Percentiles rank a stretch among this genome's conserved stretches.
phyloP scores from a whole-genome alignment of 371 early-diverging fungal genomes.

The Smittium culicis region DNA sequence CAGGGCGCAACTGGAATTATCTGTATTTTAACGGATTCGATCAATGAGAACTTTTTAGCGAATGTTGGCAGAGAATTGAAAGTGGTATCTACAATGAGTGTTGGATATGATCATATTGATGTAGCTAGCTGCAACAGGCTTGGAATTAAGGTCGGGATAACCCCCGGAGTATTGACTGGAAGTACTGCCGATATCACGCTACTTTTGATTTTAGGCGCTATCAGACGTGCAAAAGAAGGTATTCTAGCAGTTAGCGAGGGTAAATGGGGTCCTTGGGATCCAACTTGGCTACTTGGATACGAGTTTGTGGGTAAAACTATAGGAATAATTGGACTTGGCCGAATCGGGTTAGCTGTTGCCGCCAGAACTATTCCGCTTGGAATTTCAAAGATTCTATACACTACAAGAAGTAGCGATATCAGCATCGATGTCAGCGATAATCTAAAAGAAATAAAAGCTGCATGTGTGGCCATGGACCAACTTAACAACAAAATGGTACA shows the following conservation, averaged over 20 bases:
- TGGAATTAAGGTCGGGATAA: neutral
- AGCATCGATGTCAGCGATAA: too few species aligned
- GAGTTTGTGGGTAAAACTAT: constrained; percentile 61
- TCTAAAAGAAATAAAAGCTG: too few species aligned
- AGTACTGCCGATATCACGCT: constrained; percentile 73
- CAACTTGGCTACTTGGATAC: constrained; percentile 55
- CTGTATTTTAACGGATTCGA: neutral
- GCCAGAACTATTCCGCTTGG: constrained; percentile 55
- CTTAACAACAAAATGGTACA: too few species aligned
- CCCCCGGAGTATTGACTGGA: constrained; percentile 25
- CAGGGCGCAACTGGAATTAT: neutral
- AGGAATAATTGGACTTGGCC: constrained; percentile 72
- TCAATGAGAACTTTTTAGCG: neutral
- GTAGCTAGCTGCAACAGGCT: neutral
- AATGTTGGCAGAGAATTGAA: neutral
- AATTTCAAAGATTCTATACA: constrained; percentile 37
- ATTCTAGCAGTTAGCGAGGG: constrained; percentile 7
- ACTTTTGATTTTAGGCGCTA: constrained; percentile 53
- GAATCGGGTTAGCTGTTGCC: constrained; percentile 67
- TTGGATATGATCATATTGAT: neutral
- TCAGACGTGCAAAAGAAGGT: constrained; percentile 50
- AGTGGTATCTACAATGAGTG: neutral
- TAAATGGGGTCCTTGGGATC: constrained; percentile 57
- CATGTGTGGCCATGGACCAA: too few species aligned
- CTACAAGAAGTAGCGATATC: too few species aligned